Evolutionary conservation across 495 filamentous ascomycete species (phyloP).

Genomic region (Aspergillus panamensis): DNA sequence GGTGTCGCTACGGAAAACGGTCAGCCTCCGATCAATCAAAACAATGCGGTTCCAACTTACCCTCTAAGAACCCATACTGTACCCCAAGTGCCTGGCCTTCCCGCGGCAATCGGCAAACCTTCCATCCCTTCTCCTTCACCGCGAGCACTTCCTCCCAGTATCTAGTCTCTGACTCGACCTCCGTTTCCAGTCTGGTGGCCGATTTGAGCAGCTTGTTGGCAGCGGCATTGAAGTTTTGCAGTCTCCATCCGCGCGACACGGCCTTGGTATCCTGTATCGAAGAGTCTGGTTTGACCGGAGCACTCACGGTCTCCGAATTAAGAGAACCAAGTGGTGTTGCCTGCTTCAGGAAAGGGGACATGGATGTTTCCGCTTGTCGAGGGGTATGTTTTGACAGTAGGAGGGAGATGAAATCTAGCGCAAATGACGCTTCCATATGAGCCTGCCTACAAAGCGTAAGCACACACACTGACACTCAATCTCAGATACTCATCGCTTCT

Average conservation of each 20-base stretch:
- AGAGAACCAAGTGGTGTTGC: conserved; percentile 69
- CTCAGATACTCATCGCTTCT: not conserved
- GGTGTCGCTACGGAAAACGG: conserved; percentile 50
- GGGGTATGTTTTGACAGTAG: conserved; percentile 74
- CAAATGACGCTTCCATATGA: conserved; percentile 60
- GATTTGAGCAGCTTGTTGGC: conserved; percentile 71
- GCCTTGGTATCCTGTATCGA: conserved; percentile 50
- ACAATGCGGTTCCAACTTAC: conserved; percentile 25
- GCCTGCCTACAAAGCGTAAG: conserved; percentile 50
- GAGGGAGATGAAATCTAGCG: conserved; percentile 81
- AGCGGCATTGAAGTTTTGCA: conserved; percentile 69
- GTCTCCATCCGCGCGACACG: conserved; percentile 72
- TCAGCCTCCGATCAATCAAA: conserved; percentile 7
- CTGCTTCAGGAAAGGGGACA: conserved; percentile 66
- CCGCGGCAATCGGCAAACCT: conserved; percentile 67
- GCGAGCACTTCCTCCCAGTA: conserved; percentile 87
- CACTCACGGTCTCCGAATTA: conserved; percentile 65
- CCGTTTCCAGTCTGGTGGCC: conserved; percentile 66
- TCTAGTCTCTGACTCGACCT: conserved; percentile 71
- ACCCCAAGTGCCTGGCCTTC: conserved; percentile 76
- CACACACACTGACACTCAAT: not conserved
- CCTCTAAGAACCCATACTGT: conserved; percentile 82
- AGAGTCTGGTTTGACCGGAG: conserved; percentile 50
- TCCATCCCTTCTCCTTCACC: conserved; percentile 81
- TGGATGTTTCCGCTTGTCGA: conserved; percentile 60